Evolutionary conservation across 305 asterid genomes (phyloP).

Genomic region (Fraxinus velutina): DNA sequence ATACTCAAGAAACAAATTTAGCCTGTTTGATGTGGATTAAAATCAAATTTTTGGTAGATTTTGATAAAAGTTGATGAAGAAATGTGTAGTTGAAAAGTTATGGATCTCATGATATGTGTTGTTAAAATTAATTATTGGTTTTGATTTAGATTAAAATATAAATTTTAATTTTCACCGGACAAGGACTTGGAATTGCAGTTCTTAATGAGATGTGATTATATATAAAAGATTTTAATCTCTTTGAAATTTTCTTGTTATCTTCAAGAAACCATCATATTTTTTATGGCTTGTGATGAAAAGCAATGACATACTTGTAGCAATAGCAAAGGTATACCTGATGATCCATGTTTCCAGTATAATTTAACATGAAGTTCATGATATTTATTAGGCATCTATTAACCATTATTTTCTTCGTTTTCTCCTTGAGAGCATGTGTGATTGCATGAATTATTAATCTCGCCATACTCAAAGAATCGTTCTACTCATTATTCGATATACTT

Average conservation of each 20-base stretch:
- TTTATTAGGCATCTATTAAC: background rate
- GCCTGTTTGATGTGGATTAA: background rate
- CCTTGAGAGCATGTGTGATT: background rate
- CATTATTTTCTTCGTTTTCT: background rate
- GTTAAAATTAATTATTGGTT: background rate
- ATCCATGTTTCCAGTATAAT: background rate
- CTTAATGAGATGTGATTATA: background rate
- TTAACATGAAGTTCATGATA: background rate
- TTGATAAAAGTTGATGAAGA: background rate
- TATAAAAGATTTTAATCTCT: background rate
- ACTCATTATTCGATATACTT: background rate
- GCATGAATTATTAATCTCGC: background rate
- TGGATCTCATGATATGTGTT: background rate
- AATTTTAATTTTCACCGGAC: background rate
- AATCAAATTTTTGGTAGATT: background rate
- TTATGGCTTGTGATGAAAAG: background rate
- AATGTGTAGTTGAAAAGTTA: background rate
- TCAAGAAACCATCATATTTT: background rate
- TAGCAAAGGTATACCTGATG: background rate
- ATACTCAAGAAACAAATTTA: background rate
- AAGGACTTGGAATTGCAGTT: background rate
- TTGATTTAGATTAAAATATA: too few relatives aligned
- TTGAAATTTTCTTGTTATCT: background rate
- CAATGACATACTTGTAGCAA: background rate
- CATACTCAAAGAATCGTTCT: background rate